phyloP scores from a whole-genome alignment of 768 basidiomycete species.

The Tulasnella calospora region DNA sequence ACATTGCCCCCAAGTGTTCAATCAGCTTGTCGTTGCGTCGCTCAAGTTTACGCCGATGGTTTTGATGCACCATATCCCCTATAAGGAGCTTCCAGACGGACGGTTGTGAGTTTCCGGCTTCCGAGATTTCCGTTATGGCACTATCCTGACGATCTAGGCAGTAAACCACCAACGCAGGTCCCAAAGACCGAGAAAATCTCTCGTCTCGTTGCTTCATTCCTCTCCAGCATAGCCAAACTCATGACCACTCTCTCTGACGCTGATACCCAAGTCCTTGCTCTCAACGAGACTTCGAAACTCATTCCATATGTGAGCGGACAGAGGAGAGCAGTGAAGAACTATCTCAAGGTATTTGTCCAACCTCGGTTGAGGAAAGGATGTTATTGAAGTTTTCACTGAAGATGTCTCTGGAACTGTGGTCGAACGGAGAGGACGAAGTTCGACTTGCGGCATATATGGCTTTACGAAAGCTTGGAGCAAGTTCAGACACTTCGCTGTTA shows the following conservation, averaged over 20 bases:
- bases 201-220: slow-evolving; percentile 82
- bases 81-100: slow-evolving; percentile 73
- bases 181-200: slow-evolving; percentile 77
- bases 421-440: slow-evolving; percentile 68
- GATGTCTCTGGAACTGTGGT: slow-evolving; percentile 85
- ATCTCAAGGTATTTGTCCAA: slow-evolving; percentile 64
- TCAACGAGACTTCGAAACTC: slow-evolving; percentile 82
- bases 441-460: slow-evolving; percentile 84
- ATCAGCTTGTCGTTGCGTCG: slow-evolving; percentile 81
- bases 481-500: slow-evolving; percentile 71
- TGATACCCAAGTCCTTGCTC: slow-evolving; percentile 60
- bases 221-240: slow-evolving; percentile 77
- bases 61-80: slow-evolving; percentile 80
- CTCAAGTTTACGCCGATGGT: slow-evolving; percentile 88
- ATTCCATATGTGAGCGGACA: slow-evolving; percentile 82
- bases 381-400: slow-evolving; percentile 33
- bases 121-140: too few relatives aligned
- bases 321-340: slow-evolving; percentile 77
- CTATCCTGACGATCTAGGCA: slow-evolving; percentile 34
- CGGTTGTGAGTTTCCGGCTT: slow-evolving; percentile 61
- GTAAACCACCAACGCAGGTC: slow-evolving; percentile 80
- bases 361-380: not conserved
- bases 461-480: slow-evolving; percentile 70
- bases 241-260: slow-evolving; percentile 67
- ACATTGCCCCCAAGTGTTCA: slow-evolving; percentile 62